Conservation (phyloP, 306 rosid species). For the Senna tora region DNA sequence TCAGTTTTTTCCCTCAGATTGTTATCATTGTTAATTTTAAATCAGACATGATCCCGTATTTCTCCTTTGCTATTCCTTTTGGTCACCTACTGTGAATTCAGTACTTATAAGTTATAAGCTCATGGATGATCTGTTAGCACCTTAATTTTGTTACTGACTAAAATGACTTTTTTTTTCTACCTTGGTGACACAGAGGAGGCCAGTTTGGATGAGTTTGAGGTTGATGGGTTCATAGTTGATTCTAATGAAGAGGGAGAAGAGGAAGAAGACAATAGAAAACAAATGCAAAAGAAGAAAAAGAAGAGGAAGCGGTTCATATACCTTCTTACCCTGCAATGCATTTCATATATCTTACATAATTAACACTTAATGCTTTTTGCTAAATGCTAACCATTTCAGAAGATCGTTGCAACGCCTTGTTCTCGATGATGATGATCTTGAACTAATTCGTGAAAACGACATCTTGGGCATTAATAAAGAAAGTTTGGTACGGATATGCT, state of each 20-base stretch:
- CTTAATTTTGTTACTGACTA: not conserved
- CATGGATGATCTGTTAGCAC: not conserved
- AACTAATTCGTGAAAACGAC: constrained; percentile 47
- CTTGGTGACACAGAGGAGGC: constrained; percentile 40
- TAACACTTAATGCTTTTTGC: not conserved
- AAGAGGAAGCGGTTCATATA: constrained; percentile 38
- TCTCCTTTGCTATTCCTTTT: not conserved
- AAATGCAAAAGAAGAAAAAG: constrained; percentile 33
- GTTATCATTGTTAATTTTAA: not conserved
- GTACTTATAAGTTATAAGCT: not conserved
- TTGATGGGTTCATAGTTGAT: constrained; percentile 49
- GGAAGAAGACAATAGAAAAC: constrained; percentile 25
- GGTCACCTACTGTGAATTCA: not conserved
- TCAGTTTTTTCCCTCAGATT: not conserved
- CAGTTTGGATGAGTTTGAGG: constrained; percentile 48
- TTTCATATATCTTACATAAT: constrained; percentile 18
- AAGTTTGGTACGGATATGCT: constrained; percentile 31
- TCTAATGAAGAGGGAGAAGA: constrained; percentile 36
- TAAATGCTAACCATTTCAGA: constrained; percentile 37
- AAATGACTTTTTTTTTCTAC: not conserved
- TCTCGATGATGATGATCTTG: constrained; percentile 57
- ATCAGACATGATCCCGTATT: not conserved
- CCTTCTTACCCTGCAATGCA: constrained; percentile 12
- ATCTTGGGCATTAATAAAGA: constrained; percentile 18
- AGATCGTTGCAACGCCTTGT: constrained; percentile 34